phyloP scores from a whole-genome alignment of 2,329 filamentous ascomycete species.

The Fusarium sp. region DNA sequence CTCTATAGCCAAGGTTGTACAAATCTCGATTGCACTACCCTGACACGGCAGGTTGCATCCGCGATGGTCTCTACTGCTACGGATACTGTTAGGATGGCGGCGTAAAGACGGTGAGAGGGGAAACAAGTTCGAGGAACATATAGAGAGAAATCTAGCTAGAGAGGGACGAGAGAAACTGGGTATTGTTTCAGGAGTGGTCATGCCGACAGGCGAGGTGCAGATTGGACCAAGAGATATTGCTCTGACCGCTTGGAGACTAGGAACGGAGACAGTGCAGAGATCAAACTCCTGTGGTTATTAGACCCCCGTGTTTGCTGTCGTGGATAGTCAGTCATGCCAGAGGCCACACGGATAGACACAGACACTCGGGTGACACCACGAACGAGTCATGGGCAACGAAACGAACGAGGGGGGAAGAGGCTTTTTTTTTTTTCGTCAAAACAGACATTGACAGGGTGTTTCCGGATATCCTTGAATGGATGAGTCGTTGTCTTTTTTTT shows the following conservation, averaged over 20 bases:
- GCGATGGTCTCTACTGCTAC: slow-evolving; percentile 10
- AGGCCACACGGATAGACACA: slow-evolving; percentile 8
- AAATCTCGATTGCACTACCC: slow-evolving; percentile 47
- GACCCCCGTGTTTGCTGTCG: slow-evolving; percentile 3
- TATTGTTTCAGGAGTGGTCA: slow-evolving; percentile 34
- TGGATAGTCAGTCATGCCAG: slow-evolving; percentile 7
- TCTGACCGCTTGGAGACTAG: slow-evolving; percentile 24
- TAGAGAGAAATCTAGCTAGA: background rate
- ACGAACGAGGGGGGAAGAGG: background rate
- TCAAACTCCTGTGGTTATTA: background rate
- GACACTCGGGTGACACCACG: slow-evolving; percentile 14
- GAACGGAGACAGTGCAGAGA: background rate
- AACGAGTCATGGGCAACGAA: background rate
- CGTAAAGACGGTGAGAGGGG: slow-evolving; percentile 35
- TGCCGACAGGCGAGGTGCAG: slow-evolving; percentile 38
- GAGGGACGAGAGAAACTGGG: background rate
- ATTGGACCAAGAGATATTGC: slow-evolving; percentile 18
- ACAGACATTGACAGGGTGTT: background rate
- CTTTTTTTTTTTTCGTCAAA: slow-evolving; percentile 20
- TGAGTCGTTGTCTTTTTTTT: slow-evolving; percentile 19
- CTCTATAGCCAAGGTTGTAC: slow-evolving; percentile 37
- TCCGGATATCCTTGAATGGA: slow-evolving; percentile 1
- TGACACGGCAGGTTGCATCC: slow-evolving; percentile 34
- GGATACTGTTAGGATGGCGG: slow-evolving; percentile 15
- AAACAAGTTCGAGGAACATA: background rate